Evolutionary conservation across 2,329 filamentous ascomycete genomes (phyloP), one percentile per base, ranked within the genome.

Genomic region (Westerdykella ornata): DNA sequence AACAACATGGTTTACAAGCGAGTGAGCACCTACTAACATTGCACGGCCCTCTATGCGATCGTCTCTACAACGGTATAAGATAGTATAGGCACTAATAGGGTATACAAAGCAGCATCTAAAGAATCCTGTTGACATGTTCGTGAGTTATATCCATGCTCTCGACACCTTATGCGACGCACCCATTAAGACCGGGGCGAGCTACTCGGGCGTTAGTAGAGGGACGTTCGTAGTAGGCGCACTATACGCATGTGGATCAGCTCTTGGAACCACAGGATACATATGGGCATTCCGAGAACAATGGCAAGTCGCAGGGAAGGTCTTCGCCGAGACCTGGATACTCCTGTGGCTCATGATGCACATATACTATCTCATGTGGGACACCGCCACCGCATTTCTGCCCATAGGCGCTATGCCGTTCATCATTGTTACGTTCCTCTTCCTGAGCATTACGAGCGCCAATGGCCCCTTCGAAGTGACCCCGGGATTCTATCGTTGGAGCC

Each of bases 261-360:
- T 71, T 1, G 64, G 57, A 47, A 60, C 60, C 3, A 46, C 62
- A 1, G 69, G 65, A 9, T 58, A 61, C n/a, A 65, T 70, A 41
- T 72, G 67, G 67, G 67, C 67, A 0, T 72, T 71, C 47, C 56
- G 57, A 2, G 40, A 59, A 14, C 52, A 49, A 5, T 71, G 69
- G 68, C 18, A 51, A 11, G 62, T 71, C 2, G 53, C 53, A 20
- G 61, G 52, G 1, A 47, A 42, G 9, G 67, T 70, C 41, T 71
- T 69, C 42, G 54, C 48, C 1, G 48, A 68, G 11, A 66, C 53
- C 9, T 72, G 69, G 69, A 56, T 69, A 48, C 41, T 48, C 1
- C 37, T 71, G 1, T 71, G 68, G 69, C 59, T 72, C 1, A 69
- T 65, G 29, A 64, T 60, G 13, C 65, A 70, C 48, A 42, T 68